Evolutionary conservation across 1,284 basidiomycete genomes (phyloP).

Genomic region (Marasmius oreades): DNA sequence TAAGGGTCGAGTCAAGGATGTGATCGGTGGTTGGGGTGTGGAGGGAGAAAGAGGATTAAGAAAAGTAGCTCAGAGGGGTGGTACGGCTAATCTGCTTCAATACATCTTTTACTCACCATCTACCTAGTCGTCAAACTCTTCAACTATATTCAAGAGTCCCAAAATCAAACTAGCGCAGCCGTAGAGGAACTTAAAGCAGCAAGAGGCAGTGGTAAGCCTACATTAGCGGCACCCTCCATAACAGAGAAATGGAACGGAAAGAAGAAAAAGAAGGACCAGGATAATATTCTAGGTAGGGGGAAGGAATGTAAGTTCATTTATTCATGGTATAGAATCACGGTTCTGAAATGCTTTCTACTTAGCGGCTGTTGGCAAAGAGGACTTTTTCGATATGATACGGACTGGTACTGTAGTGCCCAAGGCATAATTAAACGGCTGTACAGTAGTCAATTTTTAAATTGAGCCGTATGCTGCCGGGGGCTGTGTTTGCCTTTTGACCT

Average conservation of each 20-base stretch:
- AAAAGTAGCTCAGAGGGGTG: conserved; percentile 81
- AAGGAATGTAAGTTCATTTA: conserved; percentile 47
- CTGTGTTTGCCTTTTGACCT: conserved; percentile 4
- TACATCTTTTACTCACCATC: background rate
- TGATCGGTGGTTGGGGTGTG: conserved; percentile 81
- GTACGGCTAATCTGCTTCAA: conserved; percentile 36
- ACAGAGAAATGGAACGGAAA: conserved; percentile 42
- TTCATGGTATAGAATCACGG: conserved; percentile 6
- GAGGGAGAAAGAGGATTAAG: conserved; percentile 72
- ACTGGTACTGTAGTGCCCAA: conserved; percentile 72
- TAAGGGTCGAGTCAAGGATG: conserved; percentile 64
- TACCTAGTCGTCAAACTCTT: conserved; percentile 72
- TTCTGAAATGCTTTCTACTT: conserved; percentile 10
- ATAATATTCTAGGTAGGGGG: conserved; percentile 46
- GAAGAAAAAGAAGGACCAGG: conserved; percentile 50
- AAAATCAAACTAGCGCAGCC: conserved; percentile 47
- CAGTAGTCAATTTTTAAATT: no score
- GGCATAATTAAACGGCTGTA: conserved; percentile 24
- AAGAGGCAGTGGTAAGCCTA: conserved; percentile 70
- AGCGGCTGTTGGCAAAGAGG: conserved; percentile 61
- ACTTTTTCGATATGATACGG: conserved; percentile 77
- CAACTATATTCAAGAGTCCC: conserved; percentile 79
- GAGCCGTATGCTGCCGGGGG: no score
- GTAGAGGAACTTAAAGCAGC: conserved; percentile 55
- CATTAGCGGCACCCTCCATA: conserved; percentile 59